A percentile compares a stretch with the other conserved stretches of the same genome.
These are phyloP conservation scores for Diplogelasinospora grovesii DNA, from an alignment of 495 filamentous ascomycete species.

Conservation along the genomic window DNA sequence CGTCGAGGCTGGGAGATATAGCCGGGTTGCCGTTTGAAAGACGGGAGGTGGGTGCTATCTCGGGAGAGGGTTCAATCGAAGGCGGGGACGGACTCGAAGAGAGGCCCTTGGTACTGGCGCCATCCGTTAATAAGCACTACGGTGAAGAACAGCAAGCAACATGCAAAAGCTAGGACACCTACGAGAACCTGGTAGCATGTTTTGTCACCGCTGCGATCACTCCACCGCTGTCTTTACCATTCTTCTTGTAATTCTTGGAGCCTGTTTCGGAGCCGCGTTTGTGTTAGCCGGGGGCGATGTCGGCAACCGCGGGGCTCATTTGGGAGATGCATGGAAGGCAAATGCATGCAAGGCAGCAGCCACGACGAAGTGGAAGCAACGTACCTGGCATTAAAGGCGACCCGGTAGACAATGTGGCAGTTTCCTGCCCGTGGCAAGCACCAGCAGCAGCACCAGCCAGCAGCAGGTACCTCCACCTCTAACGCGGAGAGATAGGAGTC, in stretches of 20 bases:
- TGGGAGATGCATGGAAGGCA: background rate
- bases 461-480: constrained; percentile 6
- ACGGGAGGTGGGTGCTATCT: constrained; percentile 32
- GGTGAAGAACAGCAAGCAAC: background rate
- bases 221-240: constrained; percentile 45
- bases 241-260: constrained; percentile 46
- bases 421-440: constrained; percentile 37
- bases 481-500: background rate
- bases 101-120: constrained; percentile 27
- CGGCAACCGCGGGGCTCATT: constrained; percentile 4
- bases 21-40: constrained; percentile 31
- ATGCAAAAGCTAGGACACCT: constrained; percentile 25
- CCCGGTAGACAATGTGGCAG: constrained; percentile 22
- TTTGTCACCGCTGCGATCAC: constrained; percentile 48
- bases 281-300: constrained; percentile 16
- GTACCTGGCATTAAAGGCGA: constrained; percentile 42
- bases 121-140: constrained; percentile 13
- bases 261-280: constrained; percentile 15
- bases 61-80: constrained; percentile 28
- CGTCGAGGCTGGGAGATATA: constrained; percentile 37
- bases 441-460: constrained; percentile 1
- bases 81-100: constrained; percentile 36
- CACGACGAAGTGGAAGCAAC: constrained; percentile 10
- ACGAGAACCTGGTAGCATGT: constrained; percentile 46
- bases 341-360: background rate